These are phyloP conservation scores for Paecilomyces niveus DNA, from an alignment of 2,329 filamentous ascomycete species.

Conservation along the genomic window DNA sequence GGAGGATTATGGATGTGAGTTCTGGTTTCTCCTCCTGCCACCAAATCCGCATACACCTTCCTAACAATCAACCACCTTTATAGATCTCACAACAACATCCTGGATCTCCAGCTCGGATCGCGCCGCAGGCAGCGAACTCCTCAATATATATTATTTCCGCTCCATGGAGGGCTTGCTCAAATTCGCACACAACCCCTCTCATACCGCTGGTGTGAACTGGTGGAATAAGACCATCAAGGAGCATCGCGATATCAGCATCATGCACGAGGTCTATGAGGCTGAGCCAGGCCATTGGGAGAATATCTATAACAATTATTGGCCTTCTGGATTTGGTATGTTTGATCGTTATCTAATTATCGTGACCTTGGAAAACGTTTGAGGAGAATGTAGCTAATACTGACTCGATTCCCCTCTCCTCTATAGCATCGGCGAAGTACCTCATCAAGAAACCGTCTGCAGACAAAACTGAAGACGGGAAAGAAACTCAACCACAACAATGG, in stretches of 20 bases:
- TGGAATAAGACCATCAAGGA: conserved; percentile 33
- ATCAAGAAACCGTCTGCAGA: neutral
- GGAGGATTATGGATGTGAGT: conserved; percentile 36
- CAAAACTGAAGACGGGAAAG: neutral
- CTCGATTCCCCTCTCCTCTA: neutral
- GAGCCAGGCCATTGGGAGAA: conserved; percentile 44
- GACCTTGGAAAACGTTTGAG: conserved; percentile 9
- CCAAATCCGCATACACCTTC: neutral
- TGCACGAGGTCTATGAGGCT: conserved; percentile 48
- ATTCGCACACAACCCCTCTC: conserved; percentile 46
- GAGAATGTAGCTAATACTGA: neutral
- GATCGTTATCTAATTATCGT: neutral
- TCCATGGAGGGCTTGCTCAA: conserved; percentile 42
- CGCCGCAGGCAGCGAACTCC: conserved; percentile 31
- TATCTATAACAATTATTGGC: conserved; percentile 39
- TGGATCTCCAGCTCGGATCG: conserved; percentile 35
- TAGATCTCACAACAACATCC: conserved; percentile 35
- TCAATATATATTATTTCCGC: conserved; percentile 47
- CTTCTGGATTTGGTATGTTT: conserved; percentile 6
- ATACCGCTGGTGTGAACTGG: conserved; percentile 47
- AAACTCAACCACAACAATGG: neutral
- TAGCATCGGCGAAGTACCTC: neutral
- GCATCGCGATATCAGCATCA: conserved; percentile 42
- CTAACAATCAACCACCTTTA: neutral
- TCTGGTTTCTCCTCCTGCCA: neutral